A percentile compares a stretch with the other conserved stretches of the same genome.
Conservation (phyloP, 441 rosid genomes). For the Breynia disticha region DNA sequence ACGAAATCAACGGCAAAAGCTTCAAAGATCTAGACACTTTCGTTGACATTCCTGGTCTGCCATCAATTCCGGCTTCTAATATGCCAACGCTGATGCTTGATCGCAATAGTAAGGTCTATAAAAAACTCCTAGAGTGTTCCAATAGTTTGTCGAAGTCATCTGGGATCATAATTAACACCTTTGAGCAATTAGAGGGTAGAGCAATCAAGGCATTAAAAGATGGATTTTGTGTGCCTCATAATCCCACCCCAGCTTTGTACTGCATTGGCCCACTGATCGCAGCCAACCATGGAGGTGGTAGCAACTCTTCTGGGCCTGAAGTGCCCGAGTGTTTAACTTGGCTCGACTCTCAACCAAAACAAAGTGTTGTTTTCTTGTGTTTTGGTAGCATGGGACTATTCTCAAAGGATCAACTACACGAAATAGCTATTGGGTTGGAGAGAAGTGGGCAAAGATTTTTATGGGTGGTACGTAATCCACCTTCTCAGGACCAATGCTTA, state of each 20-base stretch:
- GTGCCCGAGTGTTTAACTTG: constrained; percentile 22
- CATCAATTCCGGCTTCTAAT: constrained; percentile 13
- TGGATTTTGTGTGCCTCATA: constrained; percentile 21
- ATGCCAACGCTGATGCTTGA: constrained; percentile 11
- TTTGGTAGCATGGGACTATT: constrained; percentile 37
- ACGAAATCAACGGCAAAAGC: constrained; percentile 8
- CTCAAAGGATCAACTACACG: constrained; percentile 20
- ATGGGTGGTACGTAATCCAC: constrained; percentile 15
- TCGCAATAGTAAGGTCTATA: constrained; percentile 10
- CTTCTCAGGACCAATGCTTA: neutral
- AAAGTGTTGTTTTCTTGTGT: constrained; percentile 29
- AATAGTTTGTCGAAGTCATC: constrained; percentile 3
- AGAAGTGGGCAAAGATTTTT: too few species aligned
- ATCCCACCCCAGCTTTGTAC: constrained; percentile 21
- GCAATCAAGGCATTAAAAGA: constrained; percentile 22
- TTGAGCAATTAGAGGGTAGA: constrained; percentile 25
- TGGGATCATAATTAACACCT: constrained; percentile 35
- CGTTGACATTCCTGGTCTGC: constrained; percentile 17
- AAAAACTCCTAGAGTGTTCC: too few species aligned
- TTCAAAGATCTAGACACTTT: constrained; percentile 6
- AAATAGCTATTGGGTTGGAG: constrained; percentile 22
- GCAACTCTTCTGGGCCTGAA: neutral
- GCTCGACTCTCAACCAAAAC: constrained; percentile 28
- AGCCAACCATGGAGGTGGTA: neutral
- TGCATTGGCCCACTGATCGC: constrained; percentile 29